These are phyloP conservation scores for Tremella mesenterica DNA, from an alignment of 768 basidiomycete species.

Conservation along the genomic window DNA sequence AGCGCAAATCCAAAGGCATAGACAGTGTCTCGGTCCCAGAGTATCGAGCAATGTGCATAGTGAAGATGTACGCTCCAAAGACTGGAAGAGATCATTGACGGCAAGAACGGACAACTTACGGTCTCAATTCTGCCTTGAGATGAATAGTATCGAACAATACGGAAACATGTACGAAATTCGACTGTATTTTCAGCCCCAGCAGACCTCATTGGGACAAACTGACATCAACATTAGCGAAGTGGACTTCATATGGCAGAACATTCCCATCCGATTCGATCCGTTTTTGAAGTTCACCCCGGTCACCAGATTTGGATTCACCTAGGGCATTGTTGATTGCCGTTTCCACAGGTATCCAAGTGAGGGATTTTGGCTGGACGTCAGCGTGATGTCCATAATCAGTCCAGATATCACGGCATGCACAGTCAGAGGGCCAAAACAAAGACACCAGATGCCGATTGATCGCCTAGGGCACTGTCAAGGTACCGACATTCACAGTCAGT, in stretches of 20 bases:
- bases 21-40: no score
- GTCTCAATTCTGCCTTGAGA: conserved; percentile 65
- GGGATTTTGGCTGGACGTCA: conserved; percentile 50
- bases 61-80: no score
- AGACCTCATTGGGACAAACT: conserved; percentile 15
- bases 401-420: no score
- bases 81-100: neutral
- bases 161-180: conserved; percentile 79
- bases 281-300: conserved; percentile 50
- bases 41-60: no score
- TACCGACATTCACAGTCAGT: no score
- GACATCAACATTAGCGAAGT: conserved; percentile 88
- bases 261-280: conserved; percentile 63
- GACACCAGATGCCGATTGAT: no score
- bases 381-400: neutral
- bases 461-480: no score
- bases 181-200: conserved; percentile 49
- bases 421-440: no score
- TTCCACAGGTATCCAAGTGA: conserved; percentile 80
- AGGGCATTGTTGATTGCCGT: conserved; percentile 42
- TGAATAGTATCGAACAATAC: conserved; percentile 67
- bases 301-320: conserved; percentile 33
- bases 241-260: conserved; percentile 70
- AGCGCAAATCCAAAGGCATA: no score
- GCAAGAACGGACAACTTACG: conserved; percentile 50